Evolutionary conservation across 2,329 filamentous ascomycete species (phyloP).

Genomic region (Cercospora zeae-maydis): DNA sequence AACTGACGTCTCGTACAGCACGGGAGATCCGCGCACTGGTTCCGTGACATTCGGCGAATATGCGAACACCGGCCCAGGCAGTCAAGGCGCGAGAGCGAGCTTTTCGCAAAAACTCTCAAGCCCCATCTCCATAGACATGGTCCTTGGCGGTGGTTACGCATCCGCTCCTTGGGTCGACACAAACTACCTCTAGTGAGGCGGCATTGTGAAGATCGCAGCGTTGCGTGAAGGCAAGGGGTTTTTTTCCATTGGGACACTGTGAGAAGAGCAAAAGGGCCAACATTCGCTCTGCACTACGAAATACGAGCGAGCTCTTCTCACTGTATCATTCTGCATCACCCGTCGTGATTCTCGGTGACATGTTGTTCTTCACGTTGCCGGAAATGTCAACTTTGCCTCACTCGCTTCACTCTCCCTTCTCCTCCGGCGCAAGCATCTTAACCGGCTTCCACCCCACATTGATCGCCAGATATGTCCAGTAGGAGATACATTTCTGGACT

Average conservation of each 20-base stretch:
- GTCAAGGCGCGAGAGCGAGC: constrained; percentile 51
- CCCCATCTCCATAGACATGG: constrained; percentile 43
- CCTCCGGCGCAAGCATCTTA: too few relatives aligned
- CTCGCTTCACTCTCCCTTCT: too few relatives aligned
- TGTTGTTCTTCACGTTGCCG: too few relatives aligned
- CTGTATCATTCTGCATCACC: too few relatives aligned
- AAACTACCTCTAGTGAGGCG: not conserved
- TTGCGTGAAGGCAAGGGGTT: not conserved
- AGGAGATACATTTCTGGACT: not conserved
- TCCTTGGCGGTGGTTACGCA: constrained; percentile 46
- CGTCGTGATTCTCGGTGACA: too few relatives aligned
- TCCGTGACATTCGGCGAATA: constrained; percentile 59
- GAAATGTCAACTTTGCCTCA: too few relatives aligned
- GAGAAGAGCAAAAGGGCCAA: too few relatives aligned
- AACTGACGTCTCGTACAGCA: constrained; percentile 12
- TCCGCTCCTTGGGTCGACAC: constrained; percentile 42
- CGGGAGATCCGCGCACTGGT: constrained; percentile 47
- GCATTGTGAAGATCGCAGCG: too few relatives aligned
- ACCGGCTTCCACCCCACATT: too few relatives aligned
- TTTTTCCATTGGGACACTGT: too few relatives aligned
- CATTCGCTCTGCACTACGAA: too few relatives aligned
- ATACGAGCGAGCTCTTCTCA: too few relatives aligned
- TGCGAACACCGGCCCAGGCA: constrained; percentile 56
- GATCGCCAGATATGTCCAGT: not conserved
- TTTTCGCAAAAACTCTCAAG: constrained; percentile 44